phyloP scores from a whole-genome alignment of 2,329 filamentous ascomycete species.

The Epichloe sp. region DNA sequence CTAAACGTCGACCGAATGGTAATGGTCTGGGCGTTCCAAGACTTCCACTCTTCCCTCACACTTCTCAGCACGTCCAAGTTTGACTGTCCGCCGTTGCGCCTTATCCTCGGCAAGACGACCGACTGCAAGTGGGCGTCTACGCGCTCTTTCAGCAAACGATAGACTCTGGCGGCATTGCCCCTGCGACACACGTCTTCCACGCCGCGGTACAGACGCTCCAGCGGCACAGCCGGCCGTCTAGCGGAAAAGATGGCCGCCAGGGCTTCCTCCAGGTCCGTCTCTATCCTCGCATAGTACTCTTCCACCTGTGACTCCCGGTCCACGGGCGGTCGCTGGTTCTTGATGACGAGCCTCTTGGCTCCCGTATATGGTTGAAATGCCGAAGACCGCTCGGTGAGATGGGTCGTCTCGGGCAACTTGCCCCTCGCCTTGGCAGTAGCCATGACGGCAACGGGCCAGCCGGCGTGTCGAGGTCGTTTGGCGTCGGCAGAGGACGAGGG shows the following conservation, averaged over 20 bases:
- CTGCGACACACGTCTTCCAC: conserved; percentile 86
- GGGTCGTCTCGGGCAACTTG: conserved; percentile 26
- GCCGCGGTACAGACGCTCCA: conserved; percentile 79
- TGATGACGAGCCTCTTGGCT: conserved; percentile 80
- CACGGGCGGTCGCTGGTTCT: conserved; percentile 65
- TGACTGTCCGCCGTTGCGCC: conserved; percentile 33
- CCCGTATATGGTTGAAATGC: conserved; percentile 62
- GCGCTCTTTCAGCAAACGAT: conserved; percentile 48
- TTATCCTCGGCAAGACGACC: conserved; percentile 42
- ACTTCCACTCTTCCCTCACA: conserved; percentile 50
- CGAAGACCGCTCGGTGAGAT: conserved; percentile 21
- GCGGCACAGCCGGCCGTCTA: conserved; percentile 50
- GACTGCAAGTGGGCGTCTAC: conserved; percentile 56
- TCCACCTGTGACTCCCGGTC: conserved; percentile 48
- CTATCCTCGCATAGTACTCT: conserved; percentile 65
- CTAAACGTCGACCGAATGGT: conserved; percentile 82
- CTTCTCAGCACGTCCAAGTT: conserved; percentile 51
- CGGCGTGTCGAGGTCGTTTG: conserved; percentile 21
- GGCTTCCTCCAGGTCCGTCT: conserved; percentile 60
- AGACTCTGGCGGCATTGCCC: conserved; percentile 56
- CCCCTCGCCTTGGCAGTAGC: conserved; percentile 24
- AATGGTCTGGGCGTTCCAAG: conserved; percentile 61
- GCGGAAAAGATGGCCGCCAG: conserved; percentile 60
- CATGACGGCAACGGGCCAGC: conserved; percentile 15
- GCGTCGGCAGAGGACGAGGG: conserved; percentile 11